Evolutionary conservation across 345 rosid species (phyloP), one percentile per base, ranked within the genome.

Genomic region (Salix viminalis): DNA sequence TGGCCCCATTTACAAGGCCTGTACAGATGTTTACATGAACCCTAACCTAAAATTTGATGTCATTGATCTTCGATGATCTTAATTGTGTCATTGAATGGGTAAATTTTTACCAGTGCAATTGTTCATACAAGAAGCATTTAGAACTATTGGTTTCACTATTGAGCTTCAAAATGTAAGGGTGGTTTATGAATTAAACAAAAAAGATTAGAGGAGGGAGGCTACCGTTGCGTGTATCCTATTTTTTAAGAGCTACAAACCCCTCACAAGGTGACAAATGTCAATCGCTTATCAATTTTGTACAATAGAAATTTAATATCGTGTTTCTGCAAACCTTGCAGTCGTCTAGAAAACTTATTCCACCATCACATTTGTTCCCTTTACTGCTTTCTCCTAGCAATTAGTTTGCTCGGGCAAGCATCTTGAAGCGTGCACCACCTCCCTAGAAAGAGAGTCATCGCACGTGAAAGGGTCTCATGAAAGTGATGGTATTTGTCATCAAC

Each of bases 1-100:
- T 30, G 95, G 97, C 10, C 97, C 97, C 37, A 88, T 96, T 50
- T 96, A 96, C 91, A 84, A 83, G 50, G 30, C 95, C 3, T 92
- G 97, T 86, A 86, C 92, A 65, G 98, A 93, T 71, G 93, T 96
- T 60, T 93, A 91, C 83, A 91, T 93, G 97, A 92, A 91, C 83
- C 97, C 98, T 41, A 86, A 83, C 77, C 80, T 93, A 62, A 89
- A 77, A 77, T 91, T 96, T 30, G 96, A 96, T 14, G 87, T 93
- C 84, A 88, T 92, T 71, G 99, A 96, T 85, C 99, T 96, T 42
- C 86, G 98, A 67, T 96, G 87, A 89, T 79, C 48, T 70, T 23
- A 37, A 66, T 71, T 14, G 36, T 68, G 58, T 30, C 56, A 24
- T 66, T 46, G 30, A 74, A 21, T 18, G 16, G 52, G 60, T 67